Base-by-base conservation (phyloP, 1,284 basidiomycete species). In the Pseudozyma sp. region DNA sequence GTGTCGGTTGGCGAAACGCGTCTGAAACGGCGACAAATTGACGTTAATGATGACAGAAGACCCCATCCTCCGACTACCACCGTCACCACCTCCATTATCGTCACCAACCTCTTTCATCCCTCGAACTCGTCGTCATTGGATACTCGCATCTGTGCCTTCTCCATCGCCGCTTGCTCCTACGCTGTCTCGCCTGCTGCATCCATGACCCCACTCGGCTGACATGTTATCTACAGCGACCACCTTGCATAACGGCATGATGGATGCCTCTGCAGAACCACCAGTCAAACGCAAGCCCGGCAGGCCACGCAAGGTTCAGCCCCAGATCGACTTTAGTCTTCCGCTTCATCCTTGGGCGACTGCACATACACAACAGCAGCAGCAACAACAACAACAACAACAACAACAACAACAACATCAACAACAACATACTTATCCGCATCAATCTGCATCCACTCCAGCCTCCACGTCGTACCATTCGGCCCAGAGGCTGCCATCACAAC, bases 341-440 rank as follows among this genome's bases (percentile, higher is more conserved):
- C 39, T 69, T 0, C 67, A 69, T 56, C 67, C 67, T 11, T 69
- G 67, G 67, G 67, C 67, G 1, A 60, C 19, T 40, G 46, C 45
- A 5, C 51, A 44, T 1, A 45, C 37, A 7, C 14, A 24, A 39
- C 50, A 52, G 16, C 50, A 34, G 13, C 42, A 39, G 19, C 33
- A 19, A 11, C 42, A 17, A 1, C 44, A 24, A 11, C 54, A 11
- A 3, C 57, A 50, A 39, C 39, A n/a, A 10, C 35, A 9, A 37
- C 8, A 37, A n/a, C 33, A 19, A 11, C 42, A 17, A 1, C 44
- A 24, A 11, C 54, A 11, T 2, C 57, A 50, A 39, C 39, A n/a
- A 10, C 35, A 9, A 37, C 8, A 37, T 14, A 10, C 35, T 10
- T 14, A 37, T 14, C 35, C 14, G 2, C 35, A 10, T 37, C 35